phyloP scores from a whole-genome alignment of 169 alveolate species.

The Cryptosporidium tyzzeri region DNA sequence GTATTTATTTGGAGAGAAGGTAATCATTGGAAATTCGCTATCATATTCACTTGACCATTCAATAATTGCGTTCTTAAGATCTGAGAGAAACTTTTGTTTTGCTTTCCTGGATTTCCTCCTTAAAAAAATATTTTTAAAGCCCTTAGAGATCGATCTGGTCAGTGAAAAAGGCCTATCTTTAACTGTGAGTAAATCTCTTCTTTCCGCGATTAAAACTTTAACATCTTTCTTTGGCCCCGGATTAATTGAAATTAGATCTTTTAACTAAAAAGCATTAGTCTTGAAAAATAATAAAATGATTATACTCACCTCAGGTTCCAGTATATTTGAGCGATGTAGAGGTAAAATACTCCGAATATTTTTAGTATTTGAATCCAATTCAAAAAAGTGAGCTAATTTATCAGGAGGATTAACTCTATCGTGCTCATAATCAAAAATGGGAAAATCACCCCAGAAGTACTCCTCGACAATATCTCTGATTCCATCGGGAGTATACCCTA shows the following conservation, averaged over 20 bases:
- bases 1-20: slow-evolving; percentile 22
- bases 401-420: slow-evolving; percentile 51
- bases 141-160: slow-evolving; percentile 55
- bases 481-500: slow-evolving; percentile 64
- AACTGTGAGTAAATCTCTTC: slow-evolving; percentile 42
- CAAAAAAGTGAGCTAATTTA: slow-evolving; percentile 21
- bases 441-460: slow-evolving; percentile 67
- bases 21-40: slow-evolving; percentile 46
- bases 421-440: slow-evolving; percentile 16
- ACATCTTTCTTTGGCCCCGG: neutral
- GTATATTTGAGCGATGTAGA: neutral
- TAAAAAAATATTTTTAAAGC: slow-evolving; percentile 52
- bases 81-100: slow-evolving; percentile 24
- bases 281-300: neutral
- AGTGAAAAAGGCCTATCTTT: slow-evolving; percentile 62
- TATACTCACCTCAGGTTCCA: slow-evolving; percentile 38
- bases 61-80: slow-evolving; percentile 22
- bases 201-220: slow-evolving; percentile 33
- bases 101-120: slow-evolving; percentile 48
- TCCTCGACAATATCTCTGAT: slow-evolving; percentile 61
- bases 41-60: slow-evolving; percentile 54
- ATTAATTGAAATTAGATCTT: neutral
- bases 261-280: slow-evolving; percentile 32
- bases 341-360: neutral
- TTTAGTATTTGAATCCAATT: slow-evolving; percentile 11